A percentile compares a stretch with the other conserved stretches of the same genome.
These are phyloP conservation scores for Cucurbita maxima DNA, from an alignment of 306 rosid genomes.

Conservation along the genomic window DNA sequence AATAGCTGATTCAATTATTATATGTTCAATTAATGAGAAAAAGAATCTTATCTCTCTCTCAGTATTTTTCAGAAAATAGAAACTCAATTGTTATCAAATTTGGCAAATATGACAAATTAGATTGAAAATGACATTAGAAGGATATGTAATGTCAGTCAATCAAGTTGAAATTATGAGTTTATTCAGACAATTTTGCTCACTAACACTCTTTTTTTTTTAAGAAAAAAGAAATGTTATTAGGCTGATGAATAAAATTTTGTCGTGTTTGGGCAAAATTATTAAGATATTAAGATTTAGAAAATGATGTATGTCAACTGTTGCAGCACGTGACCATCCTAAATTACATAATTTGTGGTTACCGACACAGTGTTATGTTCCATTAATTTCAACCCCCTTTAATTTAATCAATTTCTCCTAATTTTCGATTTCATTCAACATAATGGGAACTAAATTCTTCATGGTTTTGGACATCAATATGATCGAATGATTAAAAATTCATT, in stretches of 20 bases:
- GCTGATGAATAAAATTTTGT: background rate
- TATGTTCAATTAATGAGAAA: background rate
- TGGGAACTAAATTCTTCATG: background rate
- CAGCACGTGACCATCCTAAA: background rate
- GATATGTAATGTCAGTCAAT: background rate
- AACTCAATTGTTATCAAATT: background rate
- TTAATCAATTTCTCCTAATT: background rate
- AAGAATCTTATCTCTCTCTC: background rate
- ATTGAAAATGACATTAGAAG: background rate
- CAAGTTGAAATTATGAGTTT: background rate
- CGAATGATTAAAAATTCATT: background rate
- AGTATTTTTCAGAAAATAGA: background rate
- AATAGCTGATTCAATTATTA: background rate
- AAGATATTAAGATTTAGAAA: background rate
- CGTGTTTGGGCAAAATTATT: background rate
- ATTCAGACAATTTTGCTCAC: background rate
- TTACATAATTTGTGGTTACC: background rate
- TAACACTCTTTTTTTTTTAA: background rate
- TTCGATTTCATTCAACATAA: background rate
- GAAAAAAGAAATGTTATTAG: background rate
- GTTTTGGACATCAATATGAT: background rate
- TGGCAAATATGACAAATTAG: slow-evolving; percentile 7
- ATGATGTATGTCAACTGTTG: background rate
- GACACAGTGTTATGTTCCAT: background rate
- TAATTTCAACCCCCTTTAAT: background rate